Evolutionary conservation across 176 grass and related monocot species (phyloP).

Genomic region (Metroxylon sagu): DNA sequence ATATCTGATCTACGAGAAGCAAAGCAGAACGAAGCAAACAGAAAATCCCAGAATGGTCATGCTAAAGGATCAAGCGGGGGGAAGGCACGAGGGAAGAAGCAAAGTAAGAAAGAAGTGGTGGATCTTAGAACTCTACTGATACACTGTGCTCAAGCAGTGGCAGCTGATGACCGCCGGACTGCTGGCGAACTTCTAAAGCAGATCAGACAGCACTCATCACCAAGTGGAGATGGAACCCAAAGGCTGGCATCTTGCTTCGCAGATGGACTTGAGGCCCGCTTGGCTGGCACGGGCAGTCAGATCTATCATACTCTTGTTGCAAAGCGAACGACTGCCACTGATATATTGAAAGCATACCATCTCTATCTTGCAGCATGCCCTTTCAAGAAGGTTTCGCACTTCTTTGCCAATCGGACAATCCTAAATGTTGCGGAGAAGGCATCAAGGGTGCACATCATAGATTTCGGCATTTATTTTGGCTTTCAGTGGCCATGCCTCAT

Average conservation of each 20-base stretch:
- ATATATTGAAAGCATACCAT: slow-evolving; percentile 96
- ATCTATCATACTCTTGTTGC: slow-evolving; percentile 74
- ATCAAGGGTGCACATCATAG: slow-evolving; percentile 80
- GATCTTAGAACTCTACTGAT: slow-evolving; percentile 86
- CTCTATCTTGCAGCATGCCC: slow-evolving; percentile 89
- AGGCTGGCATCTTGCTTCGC: slow-evolving; percentile 87
- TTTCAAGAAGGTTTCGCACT: slow-evolving; percentile 92
- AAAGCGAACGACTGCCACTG: slow-evolving; percentile 70
- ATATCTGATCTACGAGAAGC: slow-evolving; percentile 55
- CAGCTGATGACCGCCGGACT: slow-evolving; percentile 73
- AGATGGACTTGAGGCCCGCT: slow-evolving; percentile 80
- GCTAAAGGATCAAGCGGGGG: slow-evolving; percentile 37
- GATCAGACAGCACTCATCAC: slow-evolving; percentile 73
- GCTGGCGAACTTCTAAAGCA: slow-evolving; percentile 82
- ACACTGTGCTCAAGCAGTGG: slow-evolving; percentile 89
- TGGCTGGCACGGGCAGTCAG: slow-evolving; percentile 91
- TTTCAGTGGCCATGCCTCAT: slow-evolving; percentile 96
- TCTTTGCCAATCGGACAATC: slow-evolving; percentile 88
- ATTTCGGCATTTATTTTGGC: slow-evolving; percentile 92
- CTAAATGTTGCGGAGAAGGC: slow-evolving; percentile 73
- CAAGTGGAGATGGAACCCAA: slow-evolving; percentile 63
- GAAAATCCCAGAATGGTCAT: slow-evolving; percentile 36
- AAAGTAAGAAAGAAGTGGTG: slow-evolving; percentile 78
- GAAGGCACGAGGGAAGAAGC: slow-evolving; percentile 56
- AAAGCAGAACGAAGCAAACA: slow-evolving; percentile 67